A percentile compares a stretch with the other conserved stretches of the same genome.
phyloP scores from a whole-genome alignment of 2,329 filamentous ascomycete species.

The Stylonectria norvegica region DNA sequence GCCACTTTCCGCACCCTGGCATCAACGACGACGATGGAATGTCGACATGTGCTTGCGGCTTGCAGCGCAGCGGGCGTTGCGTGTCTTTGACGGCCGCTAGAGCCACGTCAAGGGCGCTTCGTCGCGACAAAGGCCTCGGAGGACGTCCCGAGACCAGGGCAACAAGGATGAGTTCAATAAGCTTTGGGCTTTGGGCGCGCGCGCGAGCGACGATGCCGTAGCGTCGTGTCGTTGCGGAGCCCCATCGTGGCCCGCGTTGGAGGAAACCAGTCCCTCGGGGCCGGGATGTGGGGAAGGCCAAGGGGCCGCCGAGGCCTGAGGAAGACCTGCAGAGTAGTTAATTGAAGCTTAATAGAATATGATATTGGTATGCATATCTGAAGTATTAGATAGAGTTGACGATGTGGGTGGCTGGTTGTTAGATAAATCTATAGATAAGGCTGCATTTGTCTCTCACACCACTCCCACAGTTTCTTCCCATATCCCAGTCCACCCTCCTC shows the following conservation, averaged over 20 bases:
- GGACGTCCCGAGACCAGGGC: neutral
- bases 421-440: conserved; percentile 8
- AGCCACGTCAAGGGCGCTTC: too few relatives aligned
- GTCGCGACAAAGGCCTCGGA: too few relatives aligned
- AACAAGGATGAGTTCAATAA: too few relatives aligned
- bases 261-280: neutral
- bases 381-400: too few relatives aligned
- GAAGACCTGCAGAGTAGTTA: too few relatives aligned
- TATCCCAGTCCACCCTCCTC: conserved; percentile 28
- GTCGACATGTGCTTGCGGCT: conserved; percentile 8
- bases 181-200: too few relatives aligned
- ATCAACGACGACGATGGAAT: conserved; percentile 1
- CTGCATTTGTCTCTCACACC: conserved; percentile 23
- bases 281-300: too few relatives aligned
- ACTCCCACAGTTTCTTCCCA: conserved; percentile 27
- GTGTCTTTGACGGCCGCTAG: conserved; percentile 12
- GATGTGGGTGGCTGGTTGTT: neutral
- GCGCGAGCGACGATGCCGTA: too few relatives aligned
- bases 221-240: neutral
- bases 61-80: conserved; percentile 15
- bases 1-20: conserved; percentile 10
- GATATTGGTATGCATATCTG: too few relatives aligned
- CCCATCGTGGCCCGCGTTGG: conserved; percentile 1
- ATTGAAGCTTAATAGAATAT: too few relatives aligned
- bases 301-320: too few relatives aligned